Conservation (phyloP, 1,284 basidiomycete species). For the Veloporphyrellus conicus region DNA sequence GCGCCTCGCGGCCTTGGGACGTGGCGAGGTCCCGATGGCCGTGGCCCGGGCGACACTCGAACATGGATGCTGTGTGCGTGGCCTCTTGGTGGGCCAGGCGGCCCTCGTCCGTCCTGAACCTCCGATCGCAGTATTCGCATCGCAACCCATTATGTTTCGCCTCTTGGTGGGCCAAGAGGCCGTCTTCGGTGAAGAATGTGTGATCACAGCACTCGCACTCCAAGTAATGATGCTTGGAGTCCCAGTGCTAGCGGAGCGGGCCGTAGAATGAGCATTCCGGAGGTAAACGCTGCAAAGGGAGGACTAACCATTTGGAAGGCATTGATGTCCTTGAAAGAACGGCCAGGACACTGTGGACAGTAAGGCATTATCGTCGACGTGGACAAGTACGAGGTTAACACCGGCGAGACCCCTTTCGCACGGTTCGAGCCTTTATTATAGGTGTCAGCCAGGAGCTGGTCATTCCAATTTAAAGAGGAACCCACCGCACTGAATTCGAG, state of each 20-base stretch:
- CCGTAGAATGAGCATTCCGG: conserved; percentile 1
- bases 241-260: conserved; percentile 15
- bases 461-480: no score
- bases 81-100: conserved; percentile 10
- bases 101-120: conserved; percentile 15
- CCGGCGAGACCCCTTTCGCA: neutral
- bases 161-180: no score
- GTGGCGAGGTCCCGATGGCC: conserved; percentile 17
- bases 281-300: neutral
- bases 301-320: conserved; percentile 20
- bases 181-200: no score
- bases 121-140: conserved; percentile 15
- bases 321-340: conserved; percentile 10
- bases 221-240: conserved; percentile 9
- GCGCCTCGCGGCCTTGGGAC: conserved; percentile 1
- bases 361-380: conserved; percentile 12
- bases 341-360: conserved; percentile 18
- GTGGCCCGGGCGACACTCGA: conserved; percentile 18
- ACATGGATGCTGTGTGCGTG: conserved; percentile 12
- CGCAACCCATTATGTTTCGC: neutral
- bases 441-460: no score
- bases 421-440: no score
- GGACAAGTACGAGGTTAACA: neutral
- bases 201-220: no score
- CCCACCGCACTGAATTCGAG: no score